A percentile compares a stretch with the other conserved stretches of the same genome.
phyloP scores from a whole-genome alignment of 2,329 filamentous ascomycete genomes.

The Diplocarpon rosae region DNA sequence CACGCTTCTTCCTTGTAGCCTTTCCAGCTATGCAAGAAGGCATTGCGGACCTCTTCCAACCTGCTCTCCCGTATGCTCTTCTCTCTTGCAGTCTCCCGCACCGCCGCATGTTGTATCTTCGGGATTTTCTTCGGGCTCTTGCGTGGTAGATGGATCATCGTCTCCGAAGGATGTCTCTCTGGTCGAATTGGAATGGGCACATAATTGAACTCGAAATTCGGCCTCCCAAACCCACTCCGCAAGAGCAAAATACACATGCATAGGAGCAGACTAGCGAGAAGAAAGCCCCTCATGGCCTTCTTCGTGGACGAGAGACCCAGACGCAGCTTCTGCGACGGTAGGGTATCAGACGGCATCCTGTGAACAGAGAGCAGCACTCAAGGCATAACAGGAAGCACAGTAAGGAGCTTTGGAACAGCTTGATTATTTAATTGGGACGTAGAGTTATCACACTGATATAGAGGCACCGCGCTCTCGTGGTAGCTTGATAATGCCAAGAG shows the following conservation, averaged over 20 bases:
- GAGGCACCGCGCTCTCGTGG: too few relatives aligned
- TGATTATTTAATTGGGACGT: too few relatives aligned
- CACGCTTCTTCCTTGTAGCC: constrained; percentile 77
- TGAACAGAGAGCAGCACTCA: neutral
- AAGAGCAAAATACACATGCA: neutral
- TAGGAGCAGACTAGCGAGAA: neutral
- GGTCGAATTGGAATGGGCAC: constrained; percentile 16
- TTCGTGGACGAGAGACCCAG: neutral
- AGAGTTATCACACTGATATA: too few relatives aligned
- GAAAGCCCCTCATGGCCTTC: neutral
- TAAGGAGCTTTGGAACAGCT: too few relatives aligned
- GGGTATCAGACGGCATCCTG: neutral
- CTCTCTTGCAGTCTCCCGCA: constrained; percentile 9
- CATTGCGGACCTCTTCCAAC: constrained; percentile 14
- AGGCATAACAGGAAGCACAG: too few relatives aligned
- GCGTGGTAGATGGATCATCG: constrained; percentile 13
- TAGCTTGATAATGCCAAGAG: too few relatives aligned
- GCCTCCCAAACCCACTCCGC: constrained; percentile 1
- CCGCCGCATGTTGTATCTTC: constrained; percentile 18
- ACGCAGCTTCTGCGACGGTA: neutral
- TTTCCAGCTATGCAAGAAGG: constrained; percentile 46
- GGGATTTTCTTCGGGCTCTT: constrained; percentile 15
- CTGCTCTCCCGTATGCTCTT: constrained; percentile 12
- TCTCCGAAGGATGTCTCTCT: constrained; percentile 14
- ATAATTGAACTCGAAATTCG: constrained; percentile 14